phyloP scores from a whole-genome alignment of 495 filamentous ascomycete genomes.

The Cryomyces minteri region DNA sequence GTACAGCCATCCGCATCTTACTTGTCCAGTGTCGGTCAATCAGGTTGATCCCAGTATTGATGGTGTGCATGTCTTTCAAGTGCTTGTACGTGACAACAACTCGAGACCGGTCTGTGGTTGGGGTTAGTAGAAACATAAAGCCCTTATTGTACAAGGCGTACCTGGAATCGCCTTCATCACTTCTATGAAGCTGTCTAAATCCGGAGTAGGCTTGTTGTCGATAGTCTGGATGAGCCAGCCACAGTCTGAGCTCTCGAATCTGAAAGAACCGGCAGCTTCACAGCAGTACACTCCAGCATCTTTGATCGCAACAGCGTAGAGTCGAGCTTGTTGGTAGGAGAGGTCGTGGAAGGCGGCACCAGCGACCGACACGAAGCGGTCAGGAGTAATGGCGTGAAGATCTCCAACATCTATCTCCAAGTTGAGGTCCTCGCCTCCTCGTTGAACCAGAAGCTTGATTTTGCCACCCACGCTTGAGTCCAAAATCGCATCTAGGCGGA shows the following conservation, averaged over 20 bases:
- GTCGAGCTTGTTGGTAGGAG: slow-evolving; percentile 87
- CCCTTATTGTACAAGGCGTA: slow-evolving; percentile 4
- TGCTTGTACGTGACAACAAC: slow-evolving; percentile 94
- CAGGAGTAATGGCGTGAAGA: slow-evolving; percentile 85
- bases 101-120: slow-evolving; percentile 48
- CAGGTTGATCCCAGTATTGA: slow-evolving; percentile 79
- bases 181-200: slow-evolving; percentile 76
- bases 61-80: slow-evolving; percentile 81
- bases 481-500: slow-evolving; percentile 80
- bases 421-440: slow-evolving; percentile 75
- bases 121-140: neutral
- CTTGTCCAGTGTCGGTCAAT: slow-evolving; percentile 90
- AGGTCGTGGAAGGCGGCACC: slow-evolving; percentile 88
- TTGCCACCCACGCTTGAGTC: slow-evolving; percentile 68
- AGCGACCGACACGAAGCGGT: slow-evolving; percentile 84
- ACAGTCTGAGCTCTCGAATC: slow-evolving; percentile 73
- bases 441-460: slow-evolving; percentile 61
- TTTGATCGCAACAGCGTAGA: slow-evolving; percentile 80
- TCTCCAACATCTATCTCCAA: slow-evolving; percentile 77
- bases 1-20: slow-evolving; percentile 82
- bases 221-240: slow-evolving; percentile 91
- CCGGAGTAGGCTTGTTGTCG: slow-evolving; percentile 73
- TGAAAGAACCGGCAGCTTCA: slow-evolving; percentile 87
- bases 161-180: slow-evolving; percentile 74
- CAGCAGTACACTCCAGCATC: slow-evolving; percentile 70